A percentile compares a stretch with the other conserved stretches of the same genome.
Conservation (phyloP, 176 grass and related monocot species). For the Oryza punctata region DNA sequence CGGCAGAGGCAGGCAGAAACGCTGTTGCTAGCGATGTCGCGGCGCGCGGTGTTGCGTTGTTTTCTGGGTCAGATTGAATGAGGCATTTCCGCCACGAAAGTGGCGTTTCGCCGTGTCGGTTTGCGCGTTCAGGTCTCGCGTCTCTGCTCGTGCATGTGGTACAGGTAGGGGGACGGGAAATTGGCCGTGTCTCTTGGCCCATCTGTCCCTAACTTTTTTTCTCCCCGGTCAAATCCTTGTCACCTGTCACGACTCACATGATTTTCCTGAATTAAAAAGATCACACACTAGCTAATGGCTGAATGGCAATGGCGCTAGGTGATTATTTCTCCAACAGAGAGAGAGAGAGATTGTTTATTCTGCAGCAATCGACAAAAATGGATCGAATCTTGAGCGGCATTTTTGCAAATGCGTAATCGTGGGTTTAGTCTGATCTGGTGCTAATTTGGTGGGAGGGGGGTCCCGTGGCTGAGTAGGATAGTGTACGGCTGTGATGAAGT, state of each 20-base stretch:
- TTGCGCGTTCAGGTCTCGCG: neutral
- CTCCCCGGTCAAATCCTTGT: conserved; percentile 37
- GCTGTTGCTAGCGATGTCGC: neutral
- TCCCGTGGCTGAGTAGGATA: conserved; percentile 40
- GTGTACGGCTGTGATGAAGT: conserved; percentile 29
- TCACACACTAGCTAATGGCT: neutral
- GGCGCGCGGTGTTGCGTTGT: neutral
- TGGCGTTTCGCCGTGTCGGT: conserved; percentile 24
- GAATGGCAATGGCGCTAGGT: neutral
- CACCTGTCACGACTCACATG: conserved; percentile 1
- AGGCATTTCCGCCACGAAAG: conserved; percentile 43
- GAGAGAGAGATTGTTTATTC: conserved; percentile 8
- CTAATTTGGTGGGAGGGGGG: conserved; percentile 29
- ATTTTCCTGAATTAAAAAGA: conserved; percentile 23
- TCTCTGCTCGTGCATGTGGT: conserved; percentile 33
- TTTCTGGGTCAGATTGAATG: conserved; percentile 21
- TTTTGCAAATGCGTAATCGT: conserved; percentile 7
- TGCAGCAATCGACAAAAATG: conserved; percentile 38
- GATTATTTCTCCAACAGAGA: conserved; percentile 6
- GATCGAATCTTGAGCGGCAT: conserved; percentile 28
- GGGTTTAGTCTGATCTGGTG: neutral
- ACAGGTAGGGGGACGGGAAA: conserved; percentile 19
- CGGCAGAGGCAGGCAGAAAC: neutral
- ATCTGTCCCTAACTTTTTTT: conserved; percentile 43
- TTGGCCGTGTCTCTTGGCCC: conserved; percentile 39